Evolutionary conservation across 768 basidiomycete species (phyloP).

Genomic region (Suillus weaverae): DNA sequence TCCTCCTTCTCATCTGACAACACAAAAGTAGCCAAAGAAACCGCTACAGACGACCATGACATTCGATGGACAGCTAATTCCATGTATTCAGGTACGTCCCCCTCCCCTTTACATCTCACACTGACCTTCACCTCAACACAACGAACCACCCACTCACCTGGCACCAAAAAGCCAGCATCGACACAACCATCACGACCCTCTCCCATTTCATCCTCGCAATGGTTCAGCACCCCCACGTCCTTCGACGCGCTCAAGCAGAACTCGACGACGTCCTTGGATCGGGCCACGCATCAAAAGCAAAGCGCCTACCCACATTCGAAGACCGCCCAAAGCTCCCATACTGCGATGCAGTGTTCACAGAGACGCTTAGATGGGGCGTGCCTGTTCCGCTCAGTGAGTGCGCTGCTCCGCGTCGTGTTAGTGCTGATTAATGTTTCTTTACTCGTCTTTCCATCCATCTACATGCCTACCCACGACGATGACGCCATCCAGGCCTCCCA

Average conservation of each 20-base stretch:
- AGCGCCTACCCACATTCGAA: constrained; percentile 57
- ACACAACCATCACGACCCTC: constrained; percentile 61
- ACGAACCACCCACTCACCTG: neutral
- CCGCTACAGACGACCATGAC: constrained; percentile 49
- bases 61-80: constrained; percentile 84
- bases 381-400: constrained; percentile 57
- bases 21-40: neutral
- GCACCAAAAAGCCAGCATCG: constrained; percentile 45
- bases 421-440: neutral
- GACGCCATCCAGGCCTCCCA: constrained; percentile 47
- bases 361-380: constrained; percentile 55
- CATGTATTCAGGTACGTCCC: constrained; percentile 53
- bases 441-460: neutral
- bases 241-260: constrained; percentile 61
- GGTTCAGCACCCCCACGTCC: constrained; percentile 57
- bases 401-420: no score
- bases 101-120: neutral
- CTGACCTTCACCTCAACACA: neutral
- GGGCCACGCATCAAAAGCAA: constrained; percentile 17
- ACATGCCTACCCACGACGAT: neutral
- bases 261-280: constrained; percentile 56
- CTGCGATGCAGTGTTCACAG: constrained; percentile 55
- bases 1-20: neutral
- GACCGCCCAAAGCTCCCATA: constrained; percentile 61
- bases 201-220: constrained; percentile 68